These are phyloP conservation scores for Xenosphaeropsis pyriputrescens DNA, from an alignment of 2,329 filamentous ascomycete genomes.

Conservation along the genomic window DNA sequence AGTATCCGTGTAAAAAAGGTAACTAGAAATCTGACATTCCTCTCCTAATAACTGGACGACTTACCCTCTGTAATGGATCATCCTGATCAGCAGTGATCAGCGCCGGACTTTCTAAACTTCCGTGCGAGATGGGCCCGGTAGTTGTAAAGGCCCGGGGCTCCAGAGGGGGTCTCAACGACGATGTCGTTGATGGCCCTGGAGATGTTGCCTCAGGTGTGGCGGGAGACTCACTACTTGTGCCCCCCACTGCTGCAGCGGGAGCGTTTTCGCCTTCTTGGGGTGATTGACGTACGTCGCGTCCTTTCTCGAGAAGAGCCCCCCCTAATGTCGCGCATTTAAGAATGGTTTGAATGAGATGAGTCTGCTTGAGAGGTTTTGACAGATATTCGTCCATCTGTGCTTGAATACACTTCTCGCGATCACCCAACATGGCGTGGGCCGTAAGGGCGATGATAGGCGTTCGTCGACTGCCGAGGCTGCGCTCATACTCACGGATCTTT, in stretches of 20 bases:
- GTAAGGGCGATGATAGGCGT: constrained; percentile 95
- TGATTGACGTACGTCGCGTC: constrained; percentile 36
- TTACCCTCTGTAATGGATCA: constrained; percentile 27
- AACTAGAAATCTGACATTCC: no score
- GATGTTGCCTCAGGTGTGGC: constrained; percentile 4
- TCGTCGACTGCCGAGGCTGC: constrained; percentile 61
- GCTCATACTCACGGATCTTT: constrained; percentile 92
- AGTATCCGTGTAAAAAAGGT: constrained; percentile 6
- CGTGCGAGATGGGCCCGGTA: constrained; percentile 38
- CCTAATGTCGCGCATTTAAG: constrained; percentile 91
- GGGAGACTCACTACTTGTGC: neutral
- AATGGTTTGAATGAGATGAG: constrained; percentile 94
- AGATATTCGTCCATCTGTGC: constrained; percentile 99
- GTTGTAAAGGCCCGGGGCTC: constrained; percentile 57
- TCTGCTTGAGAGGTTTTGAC: constrained; percentile 91
- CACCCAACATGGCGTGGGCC: constrained; percentile 96
- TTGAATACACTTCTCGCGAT: constrained; percentile 94
- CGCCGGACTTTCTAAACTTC: constrained; percentile 46
- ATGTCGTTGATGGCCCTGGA: constrained; percentile 16
- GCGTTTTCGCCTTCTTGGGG: constrained; percentile 6
- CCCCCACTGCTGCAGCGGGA: constrained; percentile 4
- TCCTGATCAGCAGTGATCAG: constrained; percentile 43
- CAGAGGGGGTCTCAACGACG: constrained; percentile 34
- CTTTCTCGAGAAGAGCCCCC: constrained; percentile 67
- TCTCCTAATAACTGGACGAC: constrained; percentile 3